Evolutionary conservation across 2,329 filamentous ascomycete species (phyloP).

Genomic region (Coniochaeta sp.): DNA sequence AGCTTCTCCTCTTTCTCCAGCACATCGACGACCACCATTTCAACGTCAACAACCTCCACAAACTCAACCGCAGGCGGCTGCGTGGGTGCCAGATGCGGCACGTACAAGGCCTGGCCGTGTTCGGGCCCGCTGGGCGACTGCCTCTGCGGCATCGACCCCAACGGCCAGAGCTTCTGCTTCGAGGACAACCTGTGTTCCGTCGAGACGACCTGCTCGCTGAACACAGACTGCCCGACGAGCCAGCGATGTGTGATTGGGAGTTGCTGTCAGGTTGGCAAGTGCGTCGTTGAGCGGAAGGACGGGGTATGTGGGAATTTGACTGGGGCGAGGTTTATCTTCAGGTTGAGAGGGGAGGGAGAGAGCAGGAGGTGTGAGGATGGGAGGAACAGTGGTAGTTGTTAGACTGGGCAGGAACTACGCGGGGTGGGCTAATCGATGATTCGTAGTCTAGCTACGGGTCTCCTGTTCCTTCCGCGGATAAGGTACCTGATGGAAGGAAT

Average conservation of each 20-base stretch:
- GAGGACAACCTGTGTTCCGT: conserved; percentile 7
- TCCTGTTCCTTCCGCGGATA: no score
- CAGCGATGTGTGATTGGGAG: conserved; percentile 6
- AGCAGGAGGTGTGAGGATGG: not conserved
- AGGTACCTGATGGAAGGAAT: no score
- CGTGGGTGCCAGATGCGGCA: conserved; percentile 5
- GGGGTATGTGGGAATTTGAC: not conserved
- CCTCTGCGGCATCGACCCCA: conserved; percentile 8
- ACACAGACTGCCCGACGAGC: conserved; percentile 2
- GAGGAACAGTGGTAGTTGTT: not conserved
- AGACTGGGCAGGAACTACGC: not conserved
- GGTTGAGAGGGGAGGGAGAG: not conserved
- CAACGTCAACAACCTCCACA: conserved; percentile 1
- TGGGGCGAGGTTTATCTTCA: not conserved
- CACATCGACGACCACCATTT: not conserved
- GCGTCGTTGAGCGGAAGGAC: conserved; percentile 1
- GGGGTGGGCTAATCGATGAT: no score
- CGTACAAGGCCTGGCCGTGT: conserved; percentile 8
- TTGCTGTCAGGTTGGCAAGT: conserved; percentile 8
- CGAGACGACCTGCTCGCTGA: conserved; percentile 4
- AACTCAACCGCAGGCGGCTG: not conserved
- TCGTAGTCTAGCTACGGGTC: no score
- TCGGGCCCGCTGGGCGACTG: conserved; percentile 7
- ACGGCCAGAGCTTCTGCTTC: conserved; percentile 9
- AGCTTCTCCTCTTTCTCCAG: not conserved